These are phyloP conservation scores for Mortierella sp. DNA, from an alignment of 371 early-diverging fungal genomes.

Conservation along the genomic window DNA sequence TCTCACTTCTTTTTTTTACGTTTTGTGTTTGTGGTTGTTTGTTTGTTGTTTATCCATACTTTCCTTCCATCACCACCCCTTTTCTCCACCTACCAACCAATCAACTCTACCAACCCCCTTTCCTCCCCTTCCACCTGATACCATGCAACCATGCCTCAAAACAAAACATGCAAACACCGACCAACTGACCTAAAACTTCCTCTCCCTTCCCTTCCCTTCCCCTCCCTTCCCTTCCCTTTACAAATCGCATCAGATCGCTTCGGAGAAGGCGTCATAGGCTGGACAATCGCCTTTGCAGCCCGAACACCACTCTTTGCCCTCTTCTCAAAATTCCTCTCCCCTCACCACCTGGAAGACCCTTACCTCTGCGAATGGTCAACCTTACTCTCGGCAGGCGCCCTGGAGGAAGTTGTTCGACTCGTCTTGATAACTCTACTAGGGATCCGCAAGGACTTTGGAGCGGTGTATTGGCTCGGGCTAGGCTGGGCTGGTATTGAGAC, in stretches of 20 bases:
- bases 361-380: constrained; percentile 36
- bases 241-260: constrained; percentile 36
- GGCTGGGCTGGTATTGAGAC: constrained; percentile 57
- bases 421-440: constrained; percentile 2
- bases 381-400: constrained; percentile 22
- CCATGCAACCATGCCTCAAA: neutral
- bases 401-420: constrained; percentile 29
- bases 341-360: neutral
- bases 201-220: constrained; percentile 1
- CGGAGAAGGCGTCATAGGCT: constrained; percentile 46
- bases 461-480: constrained; percentile 51
- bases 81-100: neutral
- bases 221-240: neutral
- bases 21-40: neutral
- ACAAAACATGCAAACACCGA: neutral
- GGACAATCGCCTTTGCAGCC: constrained; percentile 40
- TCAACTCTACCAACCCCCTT: no score
- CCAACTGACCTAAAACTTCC: constrained; percentile 1
- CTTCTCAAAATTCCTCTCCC: constrained; percentile 19
- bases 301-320: constrained; percentile 45
- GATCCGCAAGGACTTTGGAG: constrained; percentile 26
- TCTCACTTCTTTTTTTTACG: neutral
- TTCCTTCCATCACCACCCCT: neutral
- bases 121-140: neutral
- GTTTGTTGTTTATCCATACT: neutral